Base-by-base conservation (phyloP, 1,284 basidiomycete genomes). In the Microbotryum violaceum region DNA sequence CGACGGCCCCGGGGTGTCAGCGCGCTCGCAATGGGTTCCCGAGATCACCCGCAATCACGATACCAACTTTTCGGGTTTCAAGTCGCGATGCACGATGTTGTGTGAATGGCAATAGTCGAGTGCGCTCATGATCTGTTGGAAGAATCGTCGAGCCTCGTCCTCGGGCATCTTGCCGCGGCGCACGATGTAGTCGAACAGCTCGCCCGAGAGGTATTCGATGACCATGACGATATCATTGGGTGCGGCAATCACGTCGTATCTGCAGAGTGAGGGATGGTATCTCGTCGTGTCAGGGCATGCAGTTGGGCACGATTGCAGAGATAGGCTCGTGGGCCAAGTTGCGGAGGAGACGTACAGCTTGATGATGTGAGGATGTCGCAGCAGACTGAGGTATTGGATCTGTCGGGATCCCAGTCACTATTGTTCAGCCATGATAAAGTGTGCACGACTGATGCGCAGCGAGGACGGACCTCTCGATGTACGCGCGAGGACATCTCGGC, bases 121-220 rank as follows among this genome's bases (percentile, higher is more conserved):
- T 3, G 91, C 92, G 33, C 88, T 89, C 68, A 96, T 92, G 76
- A 97, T 88, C 74, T 96, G 92, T 74, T 96, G 92, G 79, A 96
- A 96, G 82, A 96, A 94, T 21, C 86, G 82, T 18, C 92, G 83
- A 1, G 90, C 91, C 68, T 86, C 85, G 42, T 82, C 78, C 74
- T 94, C 91, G 47, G 84, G 79, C 87, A 96, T 91, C 69, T 88
- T 77, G 23, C 91, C 91, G 65, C 91, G 84, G 20, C 82, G 82
- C 61, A 94, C 91, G 73, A 96, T 94, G 77, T 92, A 94, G 77
- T 96, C 91, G 82, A 96, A 96, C 21, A 96, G 82, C 74, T 97
- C 92, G 63, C 89, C 91, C 1, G 85, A 92, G 56, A 73, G 66
- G 60, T 73, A 71, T 62, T 97, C 92, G 67, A 96, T 85, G 44